Conservation (phyloP, 352 stramenopile genomes). For the Phytophthora europaea region DNA sequence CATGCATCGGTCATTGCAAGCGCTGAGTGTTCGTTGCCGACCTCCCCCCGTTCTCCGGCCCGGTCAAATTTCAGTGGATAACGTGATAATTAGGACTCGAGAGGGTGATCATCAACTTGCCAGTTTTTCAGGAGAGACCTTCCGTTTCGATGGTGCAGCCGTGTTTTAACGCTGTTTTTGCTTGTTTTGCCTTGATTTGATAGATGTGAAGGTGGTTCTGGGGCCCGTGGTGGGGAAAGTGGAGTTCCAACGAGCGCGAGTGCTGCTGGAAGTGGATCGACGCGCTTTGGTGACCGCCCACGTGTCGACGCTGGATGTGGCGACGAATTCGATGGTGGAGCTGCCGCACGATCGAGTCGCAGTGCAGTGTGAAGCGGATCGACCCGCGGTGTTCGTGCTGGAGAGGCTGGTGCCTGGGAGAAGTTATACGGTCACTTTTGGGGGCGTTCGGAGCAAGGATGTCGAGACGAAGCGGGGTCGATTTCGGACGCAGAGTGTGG, state of each 20-base stretch:
- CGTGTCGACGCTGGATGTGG: slow-evolving; percentile 52
- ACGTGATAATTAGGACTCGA: slow-evolving; percentile 30
- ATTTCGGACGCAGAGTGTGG: slow-evolving; percentile 64
- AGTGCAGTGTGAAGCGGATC: slow-evolving; percentile 35
- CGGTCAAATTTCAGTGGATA: slow-evolving; percentile 41
- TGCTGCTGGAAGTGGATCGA: slow-evolving; percentile 75
- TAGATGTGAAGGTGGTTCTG: slow-evolving; percentile 65
- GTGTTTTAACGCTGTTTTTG: neutral
- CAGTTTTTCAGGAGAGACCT: neutral
- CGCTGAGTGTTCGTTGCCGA: slow-evolving; percentile 26
- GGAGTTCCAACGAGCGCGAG: slow-evolving; percentile 50
- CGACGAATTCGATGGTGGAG: slow-evolving; percentile 53
- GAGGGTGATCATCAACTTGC: slow-evolving; percentile 12
- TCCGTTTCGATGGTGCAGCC: neutral
- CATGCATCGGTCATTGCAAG: slow-evolving; percentile 52
- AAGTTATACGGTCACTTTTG: slow-evolving; percentile 69
- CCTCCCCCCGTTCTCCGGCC: slow-evolving; percentile 37
- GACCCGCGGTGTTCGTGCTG: slow-evolving; percentile 55
- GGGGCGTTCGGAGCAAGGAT: slow-evolving; percentile 58
- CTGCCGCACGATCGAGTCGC: slow-evolving; percentile 42
- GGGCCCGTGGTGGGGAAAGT: slow-evolving; percentile 80
- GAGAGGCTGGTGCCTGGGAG: slow-evolving; percentile 58
- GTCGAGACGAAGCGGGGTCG: slow-evolving; percentile 35
- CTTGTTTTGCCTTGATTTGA: neutral
- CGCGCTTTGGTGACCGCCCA: slow-evolving; percentile 55